A percentile compares a stretch with the other conserved stretches of the same genome.
Evolutionary conservation across 305 asterid genomes (phyloP).

Genomic region (Fraxinus latifolia): DNA sequence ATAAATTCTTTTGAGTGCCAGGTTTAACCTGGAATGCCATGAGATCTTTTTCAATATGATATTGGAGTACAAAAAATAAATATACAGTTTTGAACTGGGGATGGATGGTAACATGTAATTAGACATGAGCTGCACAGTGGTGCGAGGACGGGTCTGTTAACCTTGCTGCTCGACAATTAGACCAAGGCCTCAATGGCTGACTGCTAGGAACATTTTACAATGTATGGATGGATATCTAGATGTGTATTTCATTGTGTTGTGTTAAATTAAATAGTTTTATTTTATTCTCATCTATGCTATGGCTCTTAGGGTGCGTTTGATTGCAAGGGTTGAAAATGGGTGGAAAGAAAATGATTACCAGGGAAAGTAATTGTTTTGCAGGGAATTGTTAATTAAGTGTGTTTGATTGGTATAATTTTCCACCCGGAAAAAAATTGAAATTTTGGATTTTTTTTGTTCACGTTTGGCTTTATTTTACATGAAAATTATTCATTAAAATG

Average conservation of each 20-base stretch:
- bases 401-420: no score
- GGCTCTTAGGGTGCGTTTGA: no score
- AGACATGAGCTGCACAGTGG: neutral
- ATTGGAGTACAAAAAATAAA: neutral
- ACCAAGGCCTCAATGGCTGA: neutral
- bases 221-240: neutral
- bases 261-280: neutral
- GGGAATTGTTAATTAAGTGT: no score
- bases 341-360: no score
- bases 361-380: no score
- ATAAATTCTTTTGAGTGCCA: neutral
- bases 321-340: no score
- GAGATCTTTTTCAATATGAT: conserved; percentile 10
- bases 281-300: neutral
- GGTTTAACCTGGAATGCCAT: conserved; percentile 8
- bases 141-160: neutral
- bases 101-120: conserved; percentile 1
- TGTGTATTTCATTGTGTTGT: neutral
- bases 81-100: neutral
- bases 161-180: conserved; percentile 10
- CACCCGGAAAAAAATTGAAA: no score
- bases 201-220: neutral
- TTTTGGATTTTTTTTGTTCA: no score
- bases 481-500: no score
- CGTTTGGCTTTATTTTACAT: no score